Conservation (phyloP, 2,329 filamentous ascomycete genomes). For the Dryadomyces quercus-mongolicae region DNA sequence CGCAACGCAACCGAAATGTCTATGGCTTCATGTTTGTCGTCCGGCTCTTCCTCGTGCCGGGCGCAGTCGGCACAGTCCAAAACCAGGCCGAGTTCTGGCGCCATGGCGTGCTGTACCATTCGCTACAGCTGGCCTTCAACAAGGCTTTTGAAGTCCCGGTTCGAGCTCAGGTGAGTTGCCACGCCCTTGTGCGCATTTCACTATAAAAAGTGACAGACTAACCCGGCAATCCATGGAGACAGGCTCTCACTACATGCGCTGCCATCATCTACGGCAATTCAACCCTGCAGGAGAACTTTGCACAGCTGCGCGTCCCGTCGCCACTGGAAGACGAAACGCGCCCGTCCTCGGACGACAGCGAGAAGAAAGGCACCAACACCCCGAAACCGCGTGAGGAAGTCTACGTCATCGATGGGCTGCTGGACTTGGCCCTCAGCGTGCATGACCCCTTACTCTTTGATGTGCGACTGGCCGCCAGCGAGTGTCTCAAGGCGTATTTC, state of each 20-base stretch:
- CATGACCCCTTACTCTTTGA: slow-evolving; percentile 59
- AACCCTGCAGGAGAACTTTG: slow-evolving; percentile 76
- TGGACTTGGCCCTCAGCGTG: slow-evolving; percentile 68
- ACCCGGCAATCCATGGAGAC: slow-evolving; percentile 3
- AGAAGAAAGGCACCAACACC: slow-evolving; percentile 28
- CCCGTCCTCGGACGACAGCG: not conserved
- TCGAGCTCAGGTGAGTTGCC: slow-evolving; percentile 55
- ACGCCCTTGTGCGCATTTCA: too few species aligned
- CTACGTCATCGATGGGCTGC: slow-evolving; percentile 86
- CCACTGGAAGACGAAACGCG: slow-evolving; percentile 29
- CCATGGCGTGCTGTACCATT: slow-evolving; percentile 64
- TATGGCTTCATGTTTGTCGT: slow-evolving; percentile 83
- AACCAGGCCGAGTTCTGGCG: slow-evolving; percentile 85
- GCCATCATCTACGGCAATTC: slow-evolving; percentile 78
- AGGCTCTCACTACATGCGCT: slow-evolving; percentile 74
- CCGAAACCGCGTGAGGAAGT: slow-evolving; percentile 35
- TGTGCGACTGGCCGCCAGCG: slow-evolving; percentile 71
- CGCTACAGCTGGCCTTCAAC: slow-evolving; percentile 74
- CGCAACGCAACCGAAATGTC: slow-evolving; percentile 76
- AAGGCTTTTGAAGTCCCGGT: slow-evolving; percentile 61
- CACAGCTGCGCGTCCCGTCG: slow-evolving; percentile 65
- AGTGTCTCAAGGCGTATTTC: slow-evolving; percentile 90
- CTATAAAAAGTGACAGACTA: too few species aligned
- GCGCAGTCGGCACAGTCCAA: slow-evolving; percentile 65
- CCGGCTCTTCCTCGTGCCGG: slow-evolving; percentile 70